These are phyloP conservation scores for Ormosia emarginata DNA, from an alignment of 306 rosid species.

Conservation along the genomic window DNA sequence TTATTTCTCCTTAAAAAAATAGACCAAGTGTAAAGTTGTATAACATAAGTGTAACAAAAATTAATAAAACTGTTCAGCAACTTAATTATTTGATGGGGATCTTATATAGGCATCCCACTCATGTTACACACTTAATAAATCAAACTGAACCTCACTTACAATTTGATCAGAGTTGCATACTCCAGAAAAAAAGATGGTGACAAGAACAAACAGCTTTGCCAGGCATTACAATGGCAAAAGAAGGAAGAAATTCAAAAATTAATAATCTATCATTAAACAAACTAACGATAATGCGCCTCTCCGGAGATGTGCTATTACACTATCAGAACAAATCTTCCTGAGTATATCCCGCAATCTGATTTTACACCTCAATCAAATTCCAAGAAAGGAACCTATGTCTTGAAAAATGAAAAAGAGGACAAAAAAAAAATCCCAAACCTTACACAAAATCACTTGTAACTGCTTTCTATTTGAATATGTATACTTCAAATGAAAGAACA, in stretches of 20 bases:
- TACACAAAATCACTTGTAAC: conserved; percentile 71
- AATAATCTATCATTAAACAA: conserved; percentile 50
- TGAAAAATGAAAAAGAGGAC: conserved; percentile 28
- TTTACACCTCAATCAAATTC: conserved; percentile 89
- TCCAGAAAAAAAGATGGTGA: conserved; percentile 37
- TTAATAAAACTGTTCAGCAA: conserved; percentile 42
- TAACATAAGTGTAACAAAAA: conserved; percentile 31
- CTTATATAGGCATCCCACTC: conserved; percentile 52
- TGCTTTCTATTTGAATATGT: conserved; percentile 61
- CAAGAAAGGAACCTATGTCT: conserved; percentile 60
- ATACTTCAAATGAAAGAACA: conserved; percentile 62
- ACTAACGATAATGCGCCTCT: conserved; percentile 41
- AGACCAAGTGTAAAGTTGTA: conserved; percentile 27
- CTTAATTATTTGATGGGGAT: conserved; percentile 61
- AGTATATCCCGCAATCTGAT: conserved; percentile 79
- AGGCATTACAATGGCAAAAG: conserved; percentile 50
- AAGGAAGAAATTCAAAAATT: conserved; percentile 34
- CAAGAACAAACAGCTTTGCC: conserved; percentile 57
- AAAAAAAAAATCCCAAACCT: conserved; percentile 54
- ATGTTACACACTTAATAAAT: conserved; percentile 67
- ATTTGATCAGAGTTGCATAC: conserved; percentile 53
- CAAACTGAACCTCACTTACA: conserved; percentile 63
- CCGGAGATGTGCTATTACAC: conserved; percentile 57
- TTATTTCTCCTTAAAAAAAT: no score
- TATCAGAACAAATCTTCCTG: conserved; percentile 61